Conservation (phyloP, 352 stramenopile genomes). For the Globisporangium abappressorium region DNA sequence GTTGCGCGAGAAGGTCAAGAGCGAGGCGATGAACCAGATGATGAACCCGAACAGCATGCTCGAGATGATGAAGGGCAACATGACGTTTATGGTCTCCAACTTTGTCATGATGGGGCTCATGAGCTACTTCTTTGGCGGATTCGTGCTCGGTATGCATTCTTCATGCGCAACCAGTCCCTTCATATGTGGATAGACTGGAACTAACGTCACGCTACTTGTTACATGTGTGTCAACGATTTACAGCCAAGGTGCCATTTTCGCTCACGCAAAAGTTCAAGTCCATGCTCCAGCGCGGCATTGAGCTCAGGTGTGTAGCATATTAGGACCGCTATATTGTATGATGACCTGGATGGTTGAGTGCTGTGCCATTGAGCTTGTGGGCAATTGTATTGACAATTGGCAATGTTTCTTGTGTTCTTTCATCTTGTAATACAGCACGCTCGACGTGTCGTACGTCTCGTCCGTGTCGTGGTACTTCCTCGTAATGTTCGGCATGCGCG, state of each 20-base stretch:
- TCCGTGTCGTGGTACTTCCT: constrained; percentile 99
- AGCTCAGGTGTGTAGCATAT: constrained; percentile 74
- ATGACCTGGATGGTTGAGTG: too few relatives aligned
- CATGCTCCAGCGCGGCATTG: constrained; percentile 97
- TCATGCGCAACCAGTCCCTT: not conserved
- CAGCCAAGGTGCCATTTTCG: constrained; percentile 97
- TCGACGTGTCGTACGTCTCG: constrained; percentile 98
- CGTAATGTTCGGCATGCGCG: constrained; percentile 98
- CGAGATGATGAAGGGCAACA: constrained; percentile 98
- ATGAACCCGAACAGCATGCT: constrained; percentile 96
- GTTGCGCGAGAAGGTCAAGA: constrained; percentile 88
- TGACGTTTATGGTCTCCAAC: constrained; percentile 99
- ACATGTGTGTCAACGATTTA: not conserved
- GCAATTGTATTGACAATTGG: not conserved
- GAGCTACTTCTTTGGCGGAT: constrained; percentile 98
- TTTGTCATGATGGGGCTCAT: constrained; percentile 99
- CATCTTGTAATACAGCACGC: constrained; percentile 47
- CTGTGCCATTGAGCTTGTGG: too few relatives aligned
- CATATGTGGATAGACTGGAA: not conserved
- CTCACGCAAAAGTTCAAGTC: constrained; percentile 98
- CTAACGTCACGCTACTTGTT: too few relatives aligned
- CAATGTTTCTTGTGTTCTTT: not conserved
- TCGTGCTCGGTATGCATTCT: constrained; percentile 86
- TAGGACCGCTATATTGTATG: too few relatives aligned
- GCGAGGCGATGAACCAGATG: constrained; percentile 91